Conservation (phyloP, 2,329 filamentous ascomycete species). For the Epichloe festucae region DNA sequence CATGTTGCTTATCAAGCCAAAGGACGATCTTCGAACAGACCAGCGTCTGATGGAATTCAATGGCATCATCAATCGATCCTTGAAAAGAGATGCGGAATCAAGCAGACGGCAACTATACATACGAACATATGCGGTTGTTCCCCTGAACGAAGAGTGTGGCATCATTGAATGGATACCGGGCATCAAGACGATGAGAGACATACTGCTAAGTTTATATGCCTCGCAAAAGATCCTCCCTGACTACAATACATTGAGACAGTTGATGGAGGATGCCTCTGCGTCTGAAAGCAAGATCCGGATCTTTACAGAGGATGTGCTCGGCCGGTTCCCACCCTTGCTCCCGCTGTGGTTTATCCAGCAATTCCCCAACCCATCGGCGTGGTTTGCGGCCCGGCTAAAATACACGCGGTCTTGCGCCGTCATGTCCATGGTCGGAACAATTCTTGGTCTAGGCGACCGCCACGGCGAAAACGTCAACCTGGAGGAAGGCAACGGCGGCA, state of each 20-base stretch:
- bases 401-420: slow-evolving; percentile 93
- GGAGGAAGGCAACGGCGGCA: slow-evolving; percentile 83
- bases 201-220: slow-evolving; percentile 66
- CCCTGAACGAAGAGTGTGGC: slow-evolving; percentile 93
- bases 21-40: slow-evolving; percentile 94
- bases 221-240: slow-evolving; percentile 58
- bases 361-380: slow-evolving; percentile 83
- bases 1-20: slow-evolving; percentile 89
- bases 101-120: slow-evolving; percentile 87
- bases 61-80: slow-evolving; percentile 86
- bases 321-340: slow-evolving; percentile 68
- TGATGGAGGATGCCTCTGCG: slow-evolving; percentile 50
- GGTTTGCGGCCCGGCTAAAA: slow-evolving; percentile 77
- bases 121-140: slow-evolving; percentile 92
- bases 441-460: slow-evolving; percentile 83
- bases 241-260: slow-evolving; percentile 51
- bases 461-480: slow-evolving; percentile 96
- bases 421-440: slow-evolving; percentile 98
- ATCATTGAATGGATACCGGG: slow-evolving; percentile 98
- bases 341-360: slow-evolving; percentile 93
- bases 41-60: slow-evolving; percentile 99
- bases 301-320: slow-evolving; percentile 54
- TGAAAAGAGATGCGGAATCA: slow-evolving; percentile 84
- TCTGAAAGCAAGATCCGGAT: slow-evolving; percentile 48
- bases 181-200: slow-evolving; percentile 85